Evolutionary conservation across 768 basidiomycete genomes (phyloP).

Genomic region (Podaxis rugospora): DNA sequence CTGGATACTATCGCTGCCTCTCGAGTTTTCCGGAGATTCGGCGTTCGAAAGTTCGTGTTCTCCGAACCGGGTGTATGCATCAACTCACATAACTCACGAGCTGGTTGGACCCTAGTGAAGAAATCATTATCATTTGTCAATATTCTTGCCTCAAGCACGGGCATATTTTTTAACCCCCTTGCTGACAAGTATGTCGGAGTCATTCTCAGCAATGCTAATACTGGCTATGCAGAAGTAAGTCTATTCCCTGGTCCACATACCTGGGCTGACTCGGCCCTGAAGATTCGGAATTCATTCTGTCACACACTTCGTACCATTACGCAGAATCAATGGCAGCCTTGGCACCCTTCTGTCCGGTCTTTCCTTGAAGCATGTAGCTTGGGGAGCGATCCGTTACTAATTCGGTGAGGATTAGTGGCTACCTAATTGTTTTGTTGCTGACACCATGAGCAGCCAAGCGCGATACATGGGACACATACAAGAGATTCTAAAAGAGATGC

Average conservation of each 20-base stretch:
- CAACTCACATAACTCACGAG: not conserved
- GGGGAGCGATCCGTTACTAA: slow-evolving; percentile 52
- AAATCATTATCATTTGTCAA: slow-evolving; percentile 68
- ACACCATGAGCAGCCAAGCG: slow-evolving; percentile 35
- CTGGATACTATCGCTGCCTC: slow-evolving; percentile 70
- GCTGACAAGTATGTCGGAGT: slow-evolving; percentile 66
- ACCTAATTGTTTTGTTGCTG: slow-evolving; percentile 5
- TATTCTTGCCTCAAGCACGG: slow-evolving; percentile 61
- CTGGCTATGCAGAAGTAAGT: slow-evolving; percentile 79
- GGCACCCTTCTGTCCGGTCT: slow-evolving; percentile 49
- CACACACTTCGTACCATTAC: slow-evolving; percentile 57
- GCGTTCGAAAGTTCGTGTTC: slow-evolving; percentile 68
- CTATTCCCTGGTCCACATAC: slow-evolving; percentile 3
- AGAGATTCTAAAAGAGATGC: slow-evolving; percentile 54
- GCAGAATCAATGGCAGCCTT: slow-evolving; percentile 64
- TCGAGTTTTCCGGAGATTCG: slow-evolving; percentile 83
- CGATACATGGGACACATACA: slow-evolving; percentile 54
- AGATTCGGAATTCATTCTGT: slow-evolving; percentile 72
- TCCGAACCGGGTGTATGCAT: not conserved
- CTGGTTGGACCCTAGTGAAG: slow-evolving; percentile 47
- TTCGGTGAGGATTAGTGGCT: slow-evolving; percentile 38
- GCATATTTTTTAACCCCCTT: slow-evolving; percentile 60
- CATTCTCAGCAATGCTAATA: slow-evolving; percentile 72
- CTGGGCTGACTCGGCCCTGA: not conserved
- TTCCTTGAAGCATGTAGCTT: slow-evolving; percentile 53